Conservation (phyloP, 1,139 yeast genomes). For the Wickerhamiella infanticola region DNA sequence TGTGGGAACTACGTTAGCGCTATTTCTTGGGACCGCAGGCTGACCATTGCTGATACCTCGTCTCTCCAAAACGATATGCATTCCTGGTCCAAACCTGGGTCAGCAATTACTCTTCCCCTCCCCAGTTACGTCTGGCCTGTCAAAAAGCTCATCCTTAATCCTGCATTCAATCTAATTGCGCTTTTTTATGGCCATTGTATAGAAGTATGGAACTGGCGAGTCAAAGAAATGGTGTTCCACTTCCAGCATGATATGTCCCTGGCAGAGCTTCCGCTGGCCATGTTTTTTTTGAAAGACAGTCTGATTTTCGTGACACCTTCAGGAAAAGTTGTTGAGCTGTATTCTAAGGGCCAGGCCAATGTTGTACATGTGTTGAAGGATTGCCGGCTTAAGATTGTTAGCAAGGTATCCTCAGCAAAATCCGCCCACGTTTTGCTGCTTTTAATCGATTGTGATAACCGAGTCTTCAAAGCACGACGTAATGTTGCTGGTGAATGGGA, state of each 20-base stretch:
- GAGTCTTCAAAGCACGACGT: background rate
- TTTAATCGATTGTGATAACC: background rate
- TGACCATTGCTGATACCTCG: slow-evolving; percentile 62
- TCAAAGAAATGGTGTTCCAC: slow-evolving; percentile 3
- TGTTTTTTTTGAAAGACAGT: slow-evolving; percentile 15
- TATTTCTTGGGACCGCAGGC: slow-evolving; percentile 56
- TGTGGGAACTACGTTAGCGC: slow-evolving; percentile 45
- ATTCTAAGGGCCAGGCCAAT: slow-evolving; percentile 11
- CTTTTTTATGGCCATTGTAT: slow-evolving; percentile 30
- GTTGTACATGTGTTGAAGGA: background rate
- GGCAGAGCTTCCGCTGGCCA: slow-evolving; percentile 7
- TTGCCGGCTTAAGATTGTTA: background rate
- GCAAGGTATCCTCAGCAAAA: background rate
- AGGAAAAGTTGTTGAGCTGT: slow-evolving; percentile 13
- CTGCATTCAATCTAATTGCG: slow-evolving; percentile 44
- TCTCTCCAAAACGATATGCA: slow-evolving; percentile 6
- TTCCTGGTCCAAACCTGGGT: background rate
- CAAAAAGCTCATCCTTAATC: slow-evolving; percentile 42
- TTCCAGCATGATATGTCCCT: slow-evolving; percentile 7
- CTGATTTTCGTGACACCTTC: slow-evolving; percentile 14
- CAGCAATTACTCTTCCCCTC: slow-evolving; percentile 31
- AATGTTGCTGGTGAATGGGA: background rate
- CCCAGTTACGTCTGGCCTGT: slow-evolving; percentile 51
- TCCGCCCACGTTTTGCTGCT: background rate
- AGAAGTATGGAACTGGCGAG: slow-evolving; percentile 14